Evolutionary conservation across 164 flowering plant genomes (phyloP), one percentile per base, ranked within the genome.

Genomic region (Dillenia suffruticosa): DNA sequence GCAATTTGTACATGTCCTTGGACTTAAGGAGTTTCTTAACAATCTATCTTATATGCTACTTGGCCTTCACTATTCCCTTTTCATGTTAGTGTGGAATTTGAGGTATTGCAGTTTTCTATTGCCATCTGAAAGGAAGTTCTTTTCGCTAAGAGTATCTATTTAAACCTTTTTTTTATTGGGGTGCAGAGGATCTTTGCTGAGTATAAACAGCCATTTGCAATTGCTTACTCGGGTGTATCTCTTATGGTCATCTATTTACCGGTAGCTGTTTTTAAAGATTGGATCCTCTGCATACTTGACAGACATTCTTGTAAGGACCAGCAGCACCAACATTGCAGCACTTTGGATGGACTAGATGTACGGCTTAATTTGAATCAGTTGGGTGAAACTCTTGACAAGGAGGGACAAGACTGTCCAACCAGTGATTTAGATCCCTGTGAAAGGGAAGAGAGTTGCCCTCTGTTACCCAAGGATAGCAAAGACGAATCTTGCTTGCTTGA

Each of bases 191-290:
- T 84, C 16, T 86, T 84, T 57, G 15, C 56, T 26, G 76, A 75
- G 62, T 84, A 86, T 54, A 77, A 59, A 53, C 92, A 82, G 55
- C 92, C 92, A 47, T 86, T 86, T 61, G 84, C 78, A 16, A 54
- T 86, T 50, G 76, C 92, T 0, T 86, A 84, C 66, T 66, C 84
- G n/a, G 89, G 87, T 44, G 79, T 72, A 12, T 81, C 92, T 57
- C 85, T 86, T 44, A 77, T 86, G 92, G 82, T 67, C 14, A 64
- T 82, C 22, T 79, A 78, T 69, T 67, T 84, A 52, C 92, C 92
- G 8, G 46, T 86, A 56, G 82, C 92, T 19, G 10, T 56, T 51
- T 22, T 81, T 5, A 82, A 73, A 67, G 79, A 84, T 51, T 78
- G 76, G 77, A 48, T 76, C 26, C 75, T 63, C 64, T 54, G 60